Evolutionary conservation across 2,329 filamentous ascomycete genomes (phyloP).

Genomic region (Colletotrichum truncatum): DNA sequence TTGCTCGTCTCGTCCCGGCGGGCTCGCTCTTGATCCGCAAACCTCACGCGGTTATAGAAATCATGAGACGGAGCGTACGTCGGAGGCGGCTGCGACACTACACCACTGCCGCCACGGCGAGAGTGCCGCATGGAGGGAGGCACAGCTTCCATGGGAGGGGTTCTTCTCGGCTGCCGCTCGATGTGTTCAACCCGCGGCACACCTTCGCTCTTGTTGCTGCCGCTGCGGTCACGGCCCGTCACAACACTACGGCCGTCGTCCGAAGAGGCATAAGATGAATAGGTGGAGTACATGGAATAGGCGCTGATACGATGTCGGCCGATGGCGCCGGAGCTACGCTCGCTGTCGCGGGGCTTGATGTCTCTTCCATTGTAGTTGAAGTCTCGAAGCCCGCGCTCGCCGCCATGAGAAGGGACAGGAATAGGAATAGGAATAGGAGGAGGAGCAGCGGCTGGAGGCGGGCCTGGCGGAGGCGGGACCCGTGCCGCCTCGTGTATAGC

Average conservation of each 20-base stretch:
- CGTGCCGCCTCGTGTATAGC: neutral
- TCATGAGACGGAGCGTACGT: constrained; percentile 15
- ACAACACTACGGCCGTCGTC: neutral
- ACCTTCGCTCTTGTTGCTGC: neutral
- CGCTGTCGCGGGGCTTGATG: constrained; percentile 18
- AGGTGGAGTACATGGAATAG: constrained; percentile 14
- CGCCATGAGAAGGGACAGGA: neutral
- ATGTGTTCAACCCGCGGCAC: constrained; percentile 1
- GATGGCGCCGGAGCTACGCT: constrained; percentile 18
- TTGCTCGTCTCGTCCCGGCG: neutral
- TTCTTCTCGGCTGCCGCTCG: neutral
- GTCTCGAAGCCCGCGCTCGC: constrained; percentile 22
- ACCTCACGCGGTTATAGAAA: constrained; percentile 15
- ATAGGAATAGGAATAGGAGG: constrained; percentile 1
- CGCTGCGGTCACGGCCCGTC: neutral
- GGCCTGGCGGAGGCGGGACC: neutral
- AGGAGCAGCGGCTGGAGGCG: neutral
- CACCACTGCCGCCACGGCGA: neutral
- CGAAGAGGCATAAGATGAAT: constrained; percentile 19
- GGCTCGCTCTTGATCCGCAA: constrained; percentile 12
- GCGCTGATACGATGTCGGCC: constrained; percentile 10
- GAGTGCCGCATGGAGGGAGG: neutral
- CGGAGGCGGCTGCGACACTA: constrained; percentile 8
- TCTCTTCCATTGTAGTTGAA: constrained; percentile 29
- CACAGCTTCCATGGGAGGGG: neutral